These are phyloP conservation scores for Lactarius tabidus DNA, from an alignment of 768 basidiomycete genomes.

Conservation along the genomic window DNA sequence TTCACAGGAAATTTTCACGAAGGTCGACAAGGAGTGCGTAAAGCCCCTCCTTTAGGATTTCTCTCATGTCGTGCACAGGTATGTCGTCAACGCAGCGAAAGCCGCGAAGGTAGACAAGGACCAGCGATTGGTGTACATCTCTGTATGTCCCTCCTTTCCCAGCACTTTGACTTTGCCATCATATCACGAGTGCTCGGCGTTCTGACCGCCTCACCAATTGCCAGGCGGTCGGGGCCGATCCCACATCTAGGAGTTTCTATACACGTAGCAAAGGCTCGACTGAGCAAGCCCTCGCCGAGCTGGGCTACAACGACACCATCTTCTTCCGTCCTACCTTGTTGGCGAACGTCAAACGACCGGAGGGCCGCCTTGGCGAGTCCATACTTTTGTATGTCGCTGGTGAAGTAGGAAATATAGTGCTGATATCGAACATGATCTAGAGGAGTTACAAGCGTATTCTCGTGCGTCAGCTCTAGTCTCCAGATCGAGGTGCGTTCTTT, in stretches of 20 bases:
- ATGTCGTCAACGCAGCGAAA: slow-evolving; percentile 69
- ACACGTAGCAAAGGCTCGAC: slow-evolving; percentile 67
- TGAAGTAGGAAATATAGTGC: background rate
- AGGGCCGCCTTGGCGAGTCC: background rate
- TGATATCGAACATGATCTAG: background rate
- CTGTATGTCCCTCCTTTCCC: slow-evolving; percentile 39
- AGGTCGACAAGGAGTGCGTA: slow-evolving; percentile 68
- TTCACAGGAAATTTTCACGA: slow-evolving; percentile 61
- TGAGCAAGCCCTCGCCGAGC: slow-evolving; percentile 57
- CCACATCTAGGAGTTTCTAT: slow-evolving; percentile 51
- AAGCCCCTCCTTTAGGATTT: background rate
- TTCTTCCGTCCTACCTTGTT: slow-evolving; percentile 64
- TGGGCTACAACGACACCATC: slow-evolving; percentile 70
- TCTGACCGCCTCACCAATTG: background rate
- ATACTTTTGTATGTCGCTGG: background rate
- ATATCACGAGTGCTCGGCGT: background rate
- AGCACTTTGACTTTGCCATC: slow-evolving; percentile 26
- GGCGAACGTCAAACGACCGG: slow-evolving; percentile 4
- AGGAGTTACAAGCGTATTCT: background rate
- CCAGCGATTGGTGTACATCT: slow-evolving; percentile 69
- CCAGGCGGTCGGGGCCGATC: slow-evolving; percentile 48
- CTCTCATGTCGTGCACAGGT: slow-evolving; percentile 37
- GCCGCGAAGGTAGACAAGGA: slow-evolving; percentile 44
- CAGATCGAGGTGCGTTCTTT: slow-evolving; percentile 14
- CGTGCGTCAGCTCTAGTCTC: slow-evolving; percentile 1